phyloP scores from a whole-genome alignment of 805 yeast species.

The Candida ulmi region DNA sequence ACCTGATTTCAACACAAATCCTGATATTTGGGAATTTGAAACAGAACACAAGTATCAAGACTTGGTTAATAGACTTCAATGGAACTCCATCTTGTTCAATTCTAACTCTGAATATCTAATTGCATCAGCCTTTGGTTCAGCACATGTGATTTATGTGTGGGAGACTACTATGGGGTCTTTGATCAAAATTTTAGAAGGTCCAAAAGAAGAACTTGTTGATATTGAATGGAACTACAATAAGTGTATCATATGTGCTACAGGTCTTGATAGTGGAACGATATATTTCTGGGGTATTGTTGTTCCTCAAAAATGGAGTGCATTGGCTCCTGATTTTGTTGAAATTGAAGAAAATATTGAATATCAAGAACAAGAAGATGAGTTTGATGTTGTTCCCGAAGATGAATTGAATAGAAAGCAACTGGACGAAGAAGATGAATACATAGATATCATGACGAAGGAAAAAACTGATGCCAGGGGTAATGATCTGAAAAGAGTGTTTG shows the following conservation, averaged over 20 bases:
- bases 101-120: slow-evolving; percentile 76
- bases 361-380: slow-evolving; percentile 86
- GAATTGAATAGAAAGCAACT: slow-evolving; percentile 53
- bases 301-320: slow-evolving; percentile 93
- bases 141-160: slow-evolving; percentile 90
- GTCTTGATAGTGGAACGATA: slow-evolving; percentile 77
- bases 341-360: slow-evolving; percentile 88
- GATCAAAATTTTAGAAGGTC: slow-evolving; percentile 84
- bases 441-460: slow-evolving; percentile 67
- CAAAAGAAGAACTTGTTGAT: slow-evolving; percentile 79
- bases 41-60: slow-evolving; percentile 83
- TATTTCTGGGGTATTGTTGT: slow-evolving; percentile 77
- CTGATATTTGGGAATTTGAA: slow-evolving; percentile 44
- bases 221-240: slow-evolving; percentile 80
- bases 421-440: slow-evolving; percentile 57
- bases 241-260: slow-evolving; percentile 76
- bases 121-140: slow-evolving; percentile 83
- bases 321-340: slow-evolving; percentile 95
- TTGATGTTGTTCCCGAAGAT: slow-evolving; percentile 72
- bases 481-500: slow-evolving; percentile 47
- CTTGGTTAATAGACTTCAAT: slow-evolving; percentile 79
- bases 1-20: slow-evolving; percentile 27
- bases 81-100: slow-evolving; percentile 78
- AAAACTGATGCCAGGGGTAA: slow-evolving; percentile 69
- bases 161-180: slow-evolving; percentile 86